These are phyloP conservation scores for Chlorophyllum brunneum DNA, from an alignment of 768 basidiomycete species.

Conservation along the genomic window DNA sequence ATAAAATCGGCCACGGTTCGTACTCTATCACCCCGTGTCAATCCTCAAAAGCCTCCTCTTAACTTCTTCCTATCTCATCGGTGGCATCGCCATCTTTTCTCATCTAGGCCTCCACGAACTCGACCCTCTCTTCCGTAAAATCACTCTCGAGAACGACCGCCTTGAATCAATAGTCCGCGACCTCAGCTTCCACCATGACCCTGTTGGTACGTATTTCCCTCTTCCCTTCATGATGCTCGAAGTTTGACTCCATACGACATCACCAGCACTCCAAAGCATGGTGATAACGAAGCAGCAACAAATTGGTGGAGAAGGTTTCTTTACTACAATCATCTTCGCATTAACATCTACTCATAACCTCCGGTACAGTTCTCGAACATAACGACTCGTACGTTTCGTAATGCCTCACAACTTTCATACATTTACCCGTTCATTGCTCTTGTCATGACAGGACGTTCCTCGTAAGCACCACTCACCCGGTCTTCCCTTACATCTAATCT, in stretches of 20 bases:
- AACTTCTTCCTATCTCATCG: not conserved
- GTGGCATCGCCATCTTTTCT: not conserved
- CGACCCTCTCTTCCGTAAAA: slow-evolving; percentile 75
- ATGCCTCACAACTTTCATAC: slow-evolving; percentile 4
- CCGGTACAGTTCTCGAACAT: slow-evolving; percentile 71
- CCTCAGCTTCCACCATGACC: slow-evolving; percentile 80
- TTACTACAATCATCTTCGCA: not conserved
- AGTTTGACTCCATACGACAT: not conserved
- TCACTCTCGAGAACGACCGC: slow-evolving; percentile 76
- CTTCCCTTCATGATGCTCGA: not conserved
- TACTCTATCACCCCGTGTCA: slow-evolving; percentile 8
- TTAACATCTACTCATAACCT: not conserved
- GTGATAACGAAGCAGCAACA: slow-evolving; percentile 92
- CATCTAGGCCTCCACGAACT: slow-evolving; percentile 73
- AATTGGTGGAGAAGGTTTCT: slow-evolving; percentile 86
- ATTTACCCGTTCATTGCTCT: not conserved
- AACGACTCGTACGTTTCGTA: slow-evolving; percentile 77
- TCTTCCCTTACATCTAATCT: slow-evolving; percentile 2
- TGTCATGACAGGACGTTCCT: slow-evolving; percentile 58
- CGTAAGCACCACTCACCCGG: slow-evolving; percentile 33
- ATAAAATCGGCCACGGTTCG: slow-evolving; percentile 92
- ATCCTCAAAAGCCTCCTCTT: slow-evolving; percentile 1
- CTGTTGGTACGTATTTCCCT: slow-evolving; percentile 53
- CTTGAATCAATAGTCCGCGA: slow-evolving; percentile 70
- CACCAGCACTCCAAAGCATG: slow-evolving; percentile 84